Evolutionary conservation across 495 filamentous ascomycete species (phyloP).

Genomic region (Xylaria bambusicola): DNA sequence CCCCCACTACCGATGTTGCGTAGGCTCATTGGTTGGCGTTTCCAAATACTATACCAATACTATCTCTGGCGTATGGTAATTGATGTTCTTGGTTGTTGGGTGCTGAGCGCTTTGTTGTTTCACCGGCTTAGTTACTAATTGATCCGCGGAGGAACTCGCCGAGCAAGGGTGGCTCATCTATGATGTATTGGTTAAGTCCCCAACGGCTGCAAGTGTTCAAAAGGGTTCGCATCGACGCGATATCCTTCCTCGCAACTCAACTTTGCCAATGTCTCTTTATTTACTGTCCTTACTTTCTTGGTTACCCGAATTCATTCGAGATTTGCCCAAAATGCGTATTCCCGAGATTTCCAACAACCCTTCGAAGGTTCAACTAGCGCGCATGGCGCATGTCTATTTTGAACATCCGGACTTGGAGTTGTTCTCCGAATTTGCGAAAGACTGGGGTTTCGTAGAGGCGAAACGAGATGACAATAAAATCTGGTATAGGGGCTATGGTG

Average conservation of each 20-base stretch:
- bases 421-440: constrained; percentile 38
- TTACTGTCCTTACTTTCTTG: background rate
- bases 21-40: background rate
- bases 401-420: constrained; percentile 38
- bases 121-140: constrained; percentile 14
- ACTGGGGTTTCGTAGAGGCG: constrained; percentile 46
- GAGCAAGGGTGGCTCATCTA: background rate
- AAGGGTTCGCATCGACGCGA: background rate
- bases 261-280: background rate
- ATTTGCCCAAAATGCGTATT: constrained; percentile 21
- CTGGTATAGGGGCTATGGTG: constrained; percentile 49
- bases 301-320: constrained; percentile 1
- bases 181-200: background rate
- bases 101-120: background rate
- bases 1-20: background rate
- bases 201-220: background rate
- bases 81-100: background rate
- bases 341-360: constrained; percentile 18
- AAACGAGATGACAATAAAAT: constrained; percentile 35
- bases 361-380: constrained; percentile 38
- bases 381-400: constrained; percentile 47
- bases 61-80: background rate
- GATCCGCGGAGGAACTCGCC: constrained; percentile 25
- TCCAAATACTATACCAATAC: background rate
- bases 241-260: background rate